Conservation (phyloP, 176 grass and related monocot genomes). For the Oryza meridionalis region DNA sequence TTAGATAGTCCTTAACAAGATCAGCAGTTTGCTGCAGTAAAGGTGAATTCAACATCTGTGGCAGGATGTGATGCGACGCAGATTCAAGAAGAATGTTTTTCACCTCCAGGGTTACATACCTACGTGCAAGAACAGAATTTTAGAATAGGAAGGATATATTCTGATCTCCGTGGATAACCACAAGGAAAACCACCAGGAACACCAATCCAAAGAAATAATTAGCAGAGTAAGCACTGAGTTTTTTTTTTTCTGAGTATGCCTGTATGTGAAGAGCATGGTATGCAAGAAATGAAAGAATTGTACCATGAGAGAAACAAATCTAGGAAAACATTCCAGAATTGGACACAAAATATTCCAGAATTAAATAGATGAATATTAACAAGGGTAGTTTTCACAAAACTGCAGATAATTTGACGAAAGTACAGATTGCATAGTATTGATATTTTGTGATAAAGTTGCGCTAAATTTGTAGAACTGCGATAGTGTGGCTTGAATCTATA, state of each 20-base stretch:
- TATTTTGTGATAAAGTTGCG: too few species aligned
- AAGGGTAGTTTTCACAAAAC: neutral
- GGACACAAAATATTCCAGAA: too few species aligned
- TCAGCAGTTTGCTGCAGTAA: constrained; percentile 69
- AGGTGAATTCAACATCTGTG: constrained; percentile 78
- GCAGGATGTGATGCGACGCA: constrained; percentile 83
- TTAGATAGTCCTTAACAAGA: constrained; percentile 87
- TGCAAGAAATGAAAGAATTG: constrained; percentile 3
- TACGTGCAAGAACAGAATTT: constrained; percentile 49
- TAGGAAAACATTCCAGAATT: neutral
- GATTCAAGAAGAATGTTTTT: constrained; percentile 98
- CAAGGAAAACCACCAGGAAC: neutral
- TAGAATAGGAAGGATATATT: constrained; percentile 17
- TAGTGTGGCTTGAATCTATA: neutral
- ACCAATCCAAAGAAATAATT: constrained; percentile 8
- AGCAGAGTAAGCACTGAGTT: neutral
- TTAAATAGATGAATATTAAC: neutral
- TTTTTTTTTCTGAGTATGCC: neutral
- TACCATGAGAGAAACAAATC: neutral
- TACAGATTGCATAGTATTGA: neutral
- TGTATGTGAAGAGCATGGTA: neutral
- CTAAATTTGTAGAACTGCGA: too few species aligned
- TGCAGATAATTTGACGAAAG: neutral
- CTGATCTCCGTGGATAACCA: constrained; percentile 4
- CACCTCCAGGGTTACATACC: constrained; percentile 84